Base-by-base conservation (phyloP, 192 early-diverging fungal genomes). In the Entomortierella chlamydospora region DNA sequence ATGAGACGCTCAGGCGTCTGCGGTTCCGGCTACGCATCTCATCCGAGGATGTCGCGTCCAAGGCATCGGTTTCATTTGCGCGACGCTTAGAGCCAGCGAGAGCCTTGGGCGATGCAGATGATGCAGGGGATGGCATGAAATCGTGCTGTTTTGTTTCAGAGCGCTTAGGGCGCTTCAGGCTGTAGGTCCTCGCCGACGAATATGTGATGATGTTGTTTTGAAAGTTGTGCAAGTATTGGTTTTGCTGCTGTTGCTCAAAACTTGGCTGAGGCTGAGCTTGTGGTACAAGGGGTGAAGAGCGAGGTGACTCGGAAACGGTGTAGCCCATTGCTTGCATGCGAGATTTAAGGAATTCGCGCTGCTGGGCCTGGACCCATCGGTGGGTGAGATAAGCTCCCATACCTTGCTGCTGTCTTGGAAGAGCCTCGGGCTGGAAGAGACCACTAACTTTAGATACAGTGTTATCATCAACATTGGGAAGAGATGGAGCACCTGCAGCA, bases 291-390 rank as follows among this genome's bases (percentile, higher is more conserved):
- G 60, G 58, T 12, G 33, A 37, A 3, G 57, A 28, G 42, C 31
- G n/a, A 42, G 61, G 33, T 18, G 55, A 53, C 12, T 58, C 61
- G 4, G 52, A 5, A n/a, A 50, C 13, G 11, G 52, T 69, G 50
- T 69, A 78, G 8, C 73, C 73, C 73, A 78, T 70, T 0, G 68
- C 47, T 33, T 47, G 50, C 57, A 79, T 70, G 31, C 76, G 76
- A 9, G 68, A 70, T 31, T 66, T 66, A 55, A 79, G 33, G 29
- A 70, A 64, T 52, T 79, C 76, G 23, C 76, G 76, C 13, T 68
- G 68, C 52, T 79, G 76, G 26, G 68, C 76, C 62, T 70, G 68
- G 2, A 79, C 76, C 76, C 76, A 79, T 17, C 68, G 68, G 30
- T 70, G 76, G 17, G 76, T 79, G 41, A 79, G 34, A 31, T 60